Evolutionary conservation across 1,284 basidiomycete species (phyloP), one percentile per base, ranked within the genome.

Genomic region (Fomitopsis palustris): DNA sequence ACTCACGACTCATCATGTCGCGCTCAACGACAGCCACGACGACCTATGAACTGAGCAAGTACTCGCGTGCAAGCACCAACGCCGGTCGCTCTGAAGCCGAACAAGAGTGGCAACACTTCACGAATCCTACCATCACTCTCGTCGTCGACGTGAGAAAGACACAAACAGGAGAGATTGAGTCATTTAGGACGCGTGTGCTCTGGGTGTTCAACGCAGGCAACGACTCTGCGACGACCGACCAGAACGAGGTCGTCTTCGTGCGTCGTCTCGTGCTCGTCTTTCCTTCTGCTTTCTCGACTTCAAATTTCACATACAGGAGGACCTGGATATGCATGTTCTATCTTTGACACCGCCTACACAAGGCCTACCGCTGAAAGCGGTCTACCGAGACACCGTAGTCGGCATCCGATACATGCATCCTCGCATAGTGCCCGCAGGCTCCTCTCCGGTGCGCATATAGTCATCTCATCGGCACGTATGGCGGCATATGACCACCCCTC

Each of bases 51-150:
- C 77, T 90, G 39, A 68, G 74, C 59, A 90, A 90, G 68, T 90
- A 90, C 67, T 90, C 88, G 45, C 78, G 84, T 45, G 85, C 85
- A 14, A 84, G 85, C 65, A 78, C 83, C 4, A 52, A 54, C 3
- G 33, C 42, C 19, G 64, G 61, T 54, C 61, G 64, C 43, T 54
- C 62, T 31, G 67, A 64, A 56, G 54, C 62, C 45, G 66, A 64
- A 51, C 66, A 76, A 14, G 87, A 89, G 69, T 92, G 89, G 89
- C 87, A 90, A 65, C 90, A 92, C 68, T 91, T 86, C 66, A 80
- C 80, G 31, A 88, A 90, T 64, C 88, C 89, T 0, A 70, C 78
- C 51, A 81, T 92, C 60, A 80, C 75, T 39, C 78, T 90, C 33
- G 72, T 81, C 37, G 74, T 91, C n/a, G 87, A 91, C 67, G 75